Conservation (phyloP, 2,329 filamentous ascomycete species). For the Cytospora leucostoma region DNA sequence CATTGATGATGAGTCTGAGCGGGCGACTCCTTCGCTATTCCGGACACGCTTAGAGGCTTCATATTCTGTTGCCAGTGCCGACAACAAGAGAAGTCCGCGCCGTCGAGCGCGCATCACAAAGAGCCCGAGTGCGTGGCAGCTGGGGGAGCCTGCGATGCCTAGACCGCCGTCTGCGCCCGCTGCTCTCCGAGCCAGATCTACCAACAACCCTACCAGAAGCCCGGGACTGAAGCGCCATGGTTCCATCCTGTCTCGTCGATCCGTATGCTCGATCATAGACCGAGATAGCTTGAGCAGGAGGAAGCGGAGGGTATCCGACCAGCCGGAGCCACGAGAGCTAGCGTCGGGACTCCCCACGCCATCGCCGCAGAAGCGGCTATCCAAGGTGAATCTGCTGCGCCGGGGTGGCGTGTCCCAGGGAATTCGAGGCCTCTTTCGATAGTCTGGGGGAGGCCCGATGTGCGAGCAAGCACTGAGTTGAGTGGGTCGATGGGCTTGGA, state of each 20-base stretch:
- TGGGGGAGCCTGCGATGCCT: conserved; percentile 13
- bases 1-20: conserved; percentile 23
- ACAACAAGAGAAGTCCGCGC: conserved; percentile 2
- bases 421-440: conserved; percentile 49
- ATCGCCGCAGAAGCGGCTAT: conserved; percentile 28
- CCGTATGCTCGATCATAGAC: conserved; percentile 21
- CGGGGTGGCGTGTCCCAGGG: conserved; percentile 43
- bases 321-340: conserved; percentile 4
- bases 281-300: background rate
- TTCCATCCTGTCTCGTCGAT: conserved; percentile 27
- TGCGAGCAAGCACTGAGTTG: conserved; percentile 6
- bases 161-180: conserved; percentile 5
- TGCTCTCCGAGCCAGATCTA: conserved; percentile 30
- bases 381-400: conserved; percentile 40
- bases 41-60: background rate
- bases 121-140: conserved; percentile 24
- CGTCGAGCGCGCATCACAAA: conserved; percentile 23
- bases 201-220: conserved; percentile 32
- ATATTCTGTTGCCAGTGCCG: background rate
- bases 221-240: conserved; percentile 30
- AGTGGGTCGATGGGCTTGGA: background rate
- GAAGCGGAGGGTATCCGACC: conserved; percentile 7
- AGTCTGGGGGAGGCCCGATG: conserved; percentile 19
- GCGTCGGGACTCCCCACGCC: conserved; percentile 31
- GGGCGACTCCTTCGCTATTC: conserved; percentile 14